Conservation (phyloP, 2,329 filamentous ascomycete species). For the Calonectria hawksworthii region DNA sequence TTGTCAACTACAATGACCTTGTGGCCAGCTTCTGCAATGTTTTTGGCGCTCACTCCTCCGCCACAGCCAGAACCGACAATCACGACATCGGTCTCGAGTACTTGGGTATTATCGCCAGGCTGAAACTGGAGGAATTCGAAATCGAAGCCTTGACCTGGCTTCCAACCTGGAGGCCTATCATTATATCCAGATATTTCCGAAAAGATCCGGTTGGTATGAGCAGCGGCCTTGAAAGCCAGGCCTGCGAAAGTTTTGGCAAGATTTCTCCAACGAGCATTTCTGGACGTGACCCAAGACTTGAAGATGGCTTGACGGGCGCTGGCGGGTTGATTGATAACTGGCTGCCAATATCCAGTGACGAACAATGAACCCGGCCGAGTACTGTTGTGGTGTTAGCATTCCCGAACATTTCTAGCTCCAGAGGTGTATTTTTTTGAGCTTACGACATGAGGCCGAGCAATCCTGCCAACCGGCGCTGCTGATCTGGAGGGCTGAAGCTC, state of each 20-base stretch:
- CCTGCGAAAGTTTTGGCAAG: conserved; percentile 69
- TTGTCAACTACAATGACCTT: conserved; percentile 87
- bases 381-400: conserved; percentile 54
- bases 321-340: conserved; percentile 73
- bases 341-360: conserved; percentile 76
- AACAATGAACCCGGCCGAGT: conserved; percentile 74
- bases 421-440: conserved; percentile 42
- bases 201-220: conserved; percentile 69
- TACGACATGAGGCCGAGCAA: conserved; percentile 60
- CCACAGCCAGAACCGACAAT: conserved; percentile 91
- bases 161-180: conserved; percentile 65
- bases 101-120: conserved; percentile 60
- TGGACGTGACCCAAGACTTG: conserved; percentile 71
- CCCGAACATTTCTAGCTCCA: neutral
- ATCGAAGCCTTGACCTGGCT: conserved; percentile 64
- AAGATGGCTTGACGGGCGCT: conserved; percentile 73
- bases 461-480: conserved; percentile 54
- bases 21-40: conserved; percentile 81
- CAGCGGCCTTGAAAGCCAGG: conserved; percentile 68
- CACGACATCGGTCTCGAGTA: conserved; percentile 83
- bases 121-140: conserved; percentile 74
- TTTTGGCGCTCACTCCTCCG: conserved; percentile 85
- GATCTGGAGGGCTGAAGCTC: conserved; percentile 49
- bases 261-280: conserved; percentile 66
- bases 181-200: conserved; percentile 70